These are phyloP conservation scores for Scedosporium boydii DNA, from an alignment of 2,329 filamentous ascomycete species.

Conservation along the genomic window DNA sequence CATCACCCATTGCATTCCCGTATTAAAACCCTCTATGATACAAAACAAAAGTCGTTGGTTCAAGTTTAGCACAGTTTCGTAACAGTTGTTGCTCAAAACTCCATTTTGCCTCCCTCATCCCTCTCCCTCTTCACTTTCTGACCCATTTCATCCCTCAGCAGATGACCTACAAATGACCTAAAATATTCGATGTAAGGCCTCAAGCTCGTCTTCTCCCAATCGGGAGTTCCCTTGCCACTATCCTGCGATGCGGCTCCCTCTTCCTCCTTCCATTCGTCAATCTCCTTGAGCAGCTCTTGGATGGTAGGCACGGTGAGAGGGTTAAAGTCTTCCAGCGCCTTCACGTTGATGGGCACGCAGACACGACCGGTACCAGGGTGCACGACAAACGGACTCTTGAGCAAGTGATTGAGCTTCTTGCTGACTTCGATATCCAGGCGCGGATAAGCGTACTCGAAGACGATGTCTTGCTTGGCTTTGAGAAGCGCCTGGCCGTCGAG, in stretches of 20 bases:
- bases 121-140: slow-evolving; percentile 45
- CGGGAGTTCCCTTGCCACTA: slow-evolving; percentile 42
- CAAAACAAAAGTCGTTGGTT: background rate
- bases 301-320: slow-evolving; percentile 85
- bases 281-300: slow-evolving; percentile 69
- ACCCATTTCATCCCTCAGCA: slow-evolving; percentile 66
- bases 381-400: slow-evolving; percentile 94
- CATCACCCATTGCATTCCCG: background rate
- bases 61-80: background rate
- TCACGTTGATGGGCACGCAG: slow-evolving; percentile 85
- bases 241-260: slow-evolving; percentile 23
- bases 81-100: slow-evolving; percentile 31
- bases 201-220: slow-evolving; percentile 96
- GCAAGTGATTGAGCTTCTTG: slow-evolving; percentile 95
- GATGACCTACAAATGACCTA: slow-evolving; percentile 63
- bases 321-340: slow-evolving; percentile 70
- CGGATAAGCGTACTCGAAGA: slow-evolving; percentile 96
- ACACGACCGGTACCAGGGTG: slow-evolving; percentile 91
- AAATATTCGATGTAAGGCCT: slow-evolving; percentile 92
- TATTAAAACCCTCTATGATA: background rate
- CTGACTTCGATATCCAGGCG: slow-evolving; percentile 94
- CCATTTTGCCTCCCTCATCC: slow-evolving; percentile 38
- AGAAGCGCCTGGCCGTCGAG: slow-evolving; percentile 66
- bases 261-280: slow-evolving; percentile 64
- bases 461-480: slow-evolving; percentile 90